phyloP scores from a whole-genome alignment of 306 rosid species.

The Prunus fruticosa region DNA sequence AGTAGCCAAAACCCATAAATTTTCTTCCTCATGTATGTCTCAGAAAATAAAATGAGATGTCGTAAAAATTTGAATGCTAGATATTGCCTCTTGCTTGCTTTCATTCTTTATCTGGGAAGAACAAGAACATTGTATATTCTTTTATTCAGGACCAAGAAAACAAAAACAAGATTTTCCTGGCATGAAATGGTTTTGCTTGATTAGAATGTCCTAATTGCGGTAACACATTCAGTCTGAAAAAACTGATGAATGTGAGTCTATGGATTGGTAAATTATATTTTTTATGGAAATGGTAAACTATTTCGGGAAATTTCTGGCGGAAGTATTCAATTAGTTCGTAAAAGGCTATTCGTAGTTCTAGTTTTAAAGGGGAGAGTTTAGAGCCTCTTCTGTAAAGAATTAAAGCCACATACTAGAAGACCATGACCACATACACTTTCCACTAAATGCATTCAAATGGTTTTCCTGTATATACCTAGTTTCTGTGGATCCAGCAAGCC shows the following conservation, averaged over 20 bases:
- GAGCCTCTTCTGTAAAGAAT: neutral
- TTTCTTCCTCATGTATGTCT: neutral
- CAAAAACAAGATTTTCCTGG: neutral
- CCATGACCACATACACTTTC: neutral
- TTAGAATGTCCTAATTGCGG: too few species aligned
- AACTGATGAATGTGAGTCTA: too few species aligned
- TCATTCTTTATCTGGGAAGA: neutral
- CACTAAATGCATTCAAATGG: neutral
- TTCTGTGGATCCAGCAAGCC: neutral
- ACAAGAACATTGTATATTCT: neutral
- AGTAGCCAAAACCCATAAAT: neutral
- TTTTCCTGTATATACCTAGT: neutral
- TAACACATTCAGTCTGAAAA: too few species aligned
- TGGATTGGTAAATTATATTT: neutral
- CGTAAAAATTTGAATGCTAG: neutral
- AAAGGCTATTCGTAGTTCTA: neutral
- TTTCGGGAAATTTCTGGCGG: too few species aligned
- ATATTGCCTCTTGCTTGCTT: neutral
- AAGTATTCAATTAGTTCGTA: too few species aligned
- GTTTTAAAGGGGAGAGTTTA: neutral
- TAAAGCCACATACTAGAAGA: neutral
- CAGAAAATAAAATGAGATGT: neutral
- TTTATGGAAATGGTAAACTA: neutral
- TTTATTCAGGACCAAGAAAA: neutral
- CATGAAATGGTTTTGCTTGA: neutral